Evolutionary conservation across 805 yeast genomes (phyloP), one percentile per base, ranked within the genome.

Genomic region (Nakazawaea sp.): DNA sequence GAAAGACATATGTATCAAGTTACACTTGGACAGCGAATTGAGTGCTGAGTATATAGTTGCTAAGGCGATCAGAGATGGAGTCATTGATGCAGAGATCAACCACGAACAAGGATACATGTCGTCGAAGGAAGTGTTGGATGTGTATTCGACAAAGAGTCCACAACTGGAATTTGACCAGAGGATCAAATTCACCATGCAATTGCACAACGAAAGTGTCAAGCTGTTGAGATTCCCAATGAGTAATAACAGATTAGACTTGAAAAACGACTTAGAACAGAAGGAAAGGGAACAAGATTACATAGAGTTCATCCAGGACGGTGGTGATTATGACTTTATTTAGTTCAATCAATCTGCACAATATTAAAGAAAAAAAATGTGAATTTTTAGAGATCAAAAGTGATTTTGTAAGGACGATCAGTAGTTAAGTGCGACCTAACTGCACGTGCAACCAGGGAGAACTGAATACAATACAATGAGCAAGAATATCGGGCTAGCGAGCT

Each of bases 31-130:
- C 52, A 80, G 89, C 33, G 99, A 92, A 64, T 89, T 92, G 53
- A 81, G 90, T 50, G 95, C 96, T 1, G 99, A 92, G 64, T 92
- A 90, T 58, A 88, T 92, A 58, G 96, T 92, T 17, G 86, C 96
- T 27, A 90, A 92, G 66, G 92, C 97, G 18, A 90, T 92, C 42
- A 79, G 96, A 52, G 99, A 92, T 57, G 96, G 96, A 43, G 97
- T 92, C 36, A 86, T 92, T 55, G 97, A 92, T 53, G 97, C 98
- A 3, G 75, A 78, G 38, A 83, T 92, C 48, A 85, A 92, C 56
- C 96, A 89, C 61, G 86, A 85, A 54, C 70, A 75, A 45, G 97
- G 97, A 2, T 89, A 66, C 57, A 89, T 92, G 83, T 89, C 88
- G 62, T 81, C 94, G 27, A 81, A 78, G 48, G 98, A 92, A 58